Percentiles rank a stretch among this genome's conserved stretches.
Conservation (phyloP, 108 stramenopile genomes). For the Nitzschia sp. region DNA sequence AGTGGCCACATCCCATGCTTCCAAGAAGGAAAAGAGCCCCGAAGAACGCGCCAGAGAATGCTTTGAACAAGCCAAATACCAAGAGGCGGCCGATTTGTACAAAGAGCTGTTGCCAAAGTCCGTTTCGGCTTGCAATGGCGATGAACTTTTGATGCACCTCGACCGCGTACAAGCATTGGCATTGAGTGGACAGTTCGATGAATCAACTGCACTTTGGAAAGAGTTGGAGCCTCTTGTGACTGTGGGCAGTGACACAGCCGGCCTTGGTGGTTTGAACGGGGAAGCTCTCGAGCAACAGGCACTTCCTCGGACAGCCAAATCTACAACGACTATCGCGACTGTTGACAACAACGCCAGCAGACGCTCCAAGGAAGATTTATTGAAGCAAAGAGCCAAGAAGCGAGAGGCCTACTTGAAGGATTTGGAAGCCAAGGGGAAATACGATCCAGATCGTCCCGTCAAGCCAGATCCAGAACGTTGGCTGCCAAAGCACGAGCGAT, state of each 20-base stretch:
- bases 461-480: constrained; percentile 96
- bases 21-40: constrained; percentile 25
- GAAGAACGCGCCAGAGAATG: constrained; percentile 45
- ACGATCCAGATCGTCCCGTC: constrained; percentile 75
- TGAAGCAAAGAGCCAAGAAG: constrained; percentile 62
- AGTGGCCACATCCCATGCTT: neutral
- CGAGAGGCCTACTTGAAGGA: constrained; percentile 63
- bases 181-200: constrained; percentile 27
- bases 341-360: constrained; percentile 18
- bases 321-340: constrained; percentile 20
- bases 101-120: constrained; percentile 22
- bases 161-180: constrained; percentile 53
- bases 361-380: constrained; percentile 53
- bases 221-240: constrained; percentile 17
- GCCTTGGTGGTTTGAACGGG: constrained; percentile 29
- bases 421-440: constrained; percentile 56
- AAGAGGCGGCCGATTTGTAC: constrained; percentile 57
- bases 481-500: constrained; percentile 91
- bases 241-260: constrained; percentile 12
- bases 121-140: constrained; percentile 8
- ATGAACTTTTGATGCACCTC: constrained; percentile 38
- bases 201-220: constrained; percentile 34
- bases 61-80: constrained; percentile 53
- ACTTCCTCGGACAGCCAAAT: constrained; percentile 55
- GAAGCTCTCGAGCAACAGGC: constrained; percentile 64